Base-by-base conservation (phyloP, 768 basidiomycete species). In the Trichaptum fuscoviolaceum region DNA sequence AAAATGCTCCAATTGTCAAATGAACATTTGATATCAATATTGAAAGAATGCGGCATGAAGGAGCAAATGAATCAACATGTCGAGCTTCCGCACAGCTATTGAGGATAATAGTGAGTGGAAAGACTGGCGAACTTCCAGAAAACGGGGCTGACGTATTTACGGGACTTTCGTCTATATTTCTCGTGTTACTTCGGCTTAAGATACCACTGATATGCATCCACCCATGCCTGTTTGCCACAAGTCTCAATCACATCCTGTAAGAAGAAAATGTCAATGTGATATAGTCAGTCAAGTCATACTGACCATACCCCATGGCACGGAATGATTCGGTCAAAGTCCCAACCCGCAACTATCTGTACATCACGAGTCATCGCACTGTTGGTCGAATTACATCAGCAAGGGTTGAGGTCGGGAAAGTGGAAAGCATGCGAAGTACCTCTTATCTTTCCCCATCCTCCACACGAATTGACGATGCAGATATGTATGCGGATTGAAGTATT, bases 321-420 rank as follows among this genome's bases (percentile, higher is more conserved):
- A 65, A 72, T 71, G 58, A 73, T 69, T 7, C 71, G 64, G 8
- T 75, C 73, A 67, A 76, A 75, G 62, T 75, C 71, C 79, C 79
- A 80, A 0, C 57, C 70, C 2, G 71, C 72, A 20, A 78, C 78
- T 35, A 67, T 85, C 70, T 81, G 84, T 6, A 83, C 87, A 68
- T 90, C 87, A 24, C 84, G 80, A 59, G 79, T 80, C 89, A 92
- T 91, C 18, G 77, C 77, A 60, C 81, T 82, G 69, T 27, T 62
- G 27, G 59, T 26, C n/a, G 25, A 57, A n/a, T 25, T 0, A 52
- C 7, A 35, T 58, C 7, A 42, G 34, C 25, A 23, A 24, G 66
- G 35, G 36, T 63, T 35, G 18, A 60, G 25, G 36, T 30, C 8
- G 8, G 30, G 8, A 52, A 25, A 34, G 27, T 15, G 52, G 24